Evolutionary conservation across 2,329 filamentous ascomycete genomes (phyloP), one percentile per base, ranked within the genome.

Genomic region (Hansfordia pulvinata): DNA sequence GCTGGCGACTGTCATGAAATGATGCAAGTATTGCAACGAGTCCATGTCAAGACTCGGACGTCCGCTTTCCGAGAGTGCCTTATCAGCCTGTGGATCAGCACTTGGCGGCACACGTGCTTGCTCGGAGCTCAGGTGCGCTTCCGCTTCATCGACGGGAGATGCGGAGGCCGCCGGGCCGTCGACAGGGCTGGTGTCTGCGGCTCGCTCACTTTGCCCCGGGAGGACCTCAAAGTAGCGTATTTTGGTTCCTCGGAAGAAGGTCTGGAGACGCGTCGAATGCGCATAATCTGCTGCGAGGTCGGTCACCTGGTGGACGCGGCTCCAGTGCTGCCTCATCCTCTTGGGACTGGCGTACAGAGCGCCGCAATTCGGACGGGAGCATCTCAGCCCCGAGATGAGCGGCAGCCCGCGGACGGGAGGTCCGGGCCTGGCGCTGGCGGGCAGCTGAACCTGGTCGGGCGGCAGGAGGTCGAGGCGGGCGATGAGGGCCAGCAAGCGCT

Each of bases 171-270:
- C 6, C 6, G 20, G 20, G 10, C 6, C 20, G 20, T 8, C 20
- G 20, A 21, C 10, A 21, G 20, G 20, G 7, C n/a, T n/a, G n/a
- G n/a, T n/a, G n/a, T n/a, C 20, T n/a, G 6, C 6, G 7, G 6
- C 20, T 6, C 10, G 13, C 6, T 21, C 20, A 6, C 7, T 12
- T 12, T 6, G n/a, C 20, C 10, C n/a, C 7, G 20, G 23, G 35
- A 47, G 10, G 20, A 54, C 49, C 29, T 53, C 43, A 26, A 54
- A 54, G 30, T 54, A 54, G 18, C 36, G 40, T 9, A 53, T 17
- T 34, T 53, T 53, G 2, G 47, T 53, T 4, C 50, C 50, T 4
- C 46, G 32, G 20, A 53, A 54, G 32, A 53, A 52, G 1, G 50
- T 53, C 34, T 53, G 49, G n/a, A 53, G 35, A 10, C 31, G 37